A percentile compares a stretch with the other conserved stretches of the same genome.
phyloP scores from a whole-genome alignment of 2,329 filamentous ascomycete genomes.

The Onygenales sp. region DNA sequence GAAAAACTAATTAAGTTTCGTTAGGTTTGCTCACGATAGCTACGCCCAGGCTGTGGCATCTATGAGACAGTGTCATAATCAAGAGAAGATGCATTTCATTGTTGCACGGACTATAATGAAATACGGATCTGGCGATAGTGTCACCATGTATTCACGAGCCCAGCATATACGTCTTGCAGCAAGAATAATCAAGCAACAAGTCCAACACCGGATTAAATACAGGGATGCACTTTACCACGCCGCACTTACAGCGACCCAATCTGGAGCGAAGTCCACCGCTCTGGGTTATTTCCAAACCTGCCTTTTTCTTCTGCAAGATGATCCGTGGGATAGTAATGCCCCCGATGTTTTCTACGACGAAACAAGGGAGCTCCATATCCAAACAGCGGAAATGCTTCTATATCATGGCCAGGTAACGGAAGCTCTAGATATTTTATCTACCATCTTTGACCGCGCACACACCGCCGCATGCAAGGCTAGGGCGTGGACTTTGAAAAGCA shows the following conservation, averaged over 20 bases:
- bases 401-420: constrained; percentile 63
- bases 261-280: constrained; percentile 71
- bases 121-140: constrained; percentile 52
- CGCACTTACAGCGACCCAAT: constrained; percentile 68
- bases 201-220: constrained; percentile 54
- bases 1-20: not conserved
- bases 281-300: constrained; percentile 73
- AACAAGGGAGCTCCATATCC: constrained; percentile 68
- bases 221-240: constrained; percentile 69
- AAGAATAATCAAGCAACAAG: constrained; percentile 60
- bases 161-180: constrained; percentile 72
- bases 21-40: constrained; percentile 74
- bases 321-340: constrained; percentile 62
- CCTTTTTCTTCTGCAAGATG: constrained; percentile 65
- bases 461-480: constrained; percentile 71
- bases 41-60: constrained; percentile 67
- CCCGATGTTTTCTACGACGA: constrained; percentile 78
- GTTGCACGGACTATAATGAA: constrained; percentile 74
- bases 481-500: constrained; percentile 72
- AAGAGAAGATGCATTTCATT: constrained; percentile 79
- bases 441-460: constrained; percentile 60
- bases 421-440: constrained; percentile 58
- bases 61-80: constrained; percentile 57
- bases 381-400: constrained; percentile 72
- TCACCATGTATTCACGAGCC: constrained; percentile 61